Conservation (phyloP, 2,329 filamentous ascomycete species). For the Aspergillus hiratsukae region DNA sequence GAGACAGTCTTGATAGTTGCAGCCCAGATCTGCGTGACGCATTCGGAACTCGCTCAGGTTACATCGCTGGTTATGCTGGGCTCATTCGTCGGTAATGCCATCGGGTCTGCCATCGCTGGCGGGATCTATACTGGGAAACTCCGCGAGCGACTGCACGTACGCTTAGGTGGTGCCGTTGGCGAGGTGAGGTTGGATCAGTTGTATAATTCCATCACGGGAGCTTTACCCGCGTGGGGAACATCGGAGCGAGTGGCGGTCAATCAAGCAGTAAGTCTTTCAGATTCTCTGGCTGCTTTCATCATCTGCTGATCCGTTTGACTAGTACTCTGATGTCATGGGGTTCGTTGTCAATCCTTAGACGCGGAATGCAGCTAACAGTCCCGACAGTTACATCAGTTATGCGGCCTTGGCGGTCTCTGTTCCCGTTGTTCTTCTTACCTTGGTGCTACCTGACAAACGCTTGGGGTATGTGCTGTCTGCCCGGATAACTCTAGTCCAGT, state of each 20-base stretch:
- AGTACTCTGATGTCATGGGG: conserved; percentile 30
- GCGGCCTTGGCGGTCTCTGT: conserved; percentile 26
- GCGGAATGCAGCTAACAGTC: conserved; percentile 3
- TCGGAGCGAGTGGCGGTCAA: conserved; percentile 41
- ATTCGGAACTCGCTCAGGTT: conserved; percentile 45
- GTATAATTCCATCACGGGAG: conserved; percentile 45
- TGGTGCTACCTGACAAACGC: conserved; percentile 25
- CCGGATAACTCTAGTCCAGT: too few relatives aligned
- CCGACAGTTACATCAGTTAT: conserved; percentile 25
- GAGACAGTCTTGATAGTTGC: conserved; percentile 42
- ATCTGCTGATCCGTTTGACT: conserved; percentile 2
- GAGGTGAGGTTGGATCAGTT: conserved; percentile 33
- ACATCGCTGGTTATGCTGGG: conserved; percentile 45
- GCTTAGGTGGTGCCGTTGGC: conserved; percentile 32
- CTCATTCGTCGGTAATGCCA: conserved; percentile 36
- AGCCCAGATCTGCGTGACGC: conserved; percentile 44
- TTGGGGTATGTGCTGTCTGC: conserved; percentile 16
- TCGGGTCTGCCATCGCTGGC: conserved; percentile 42
- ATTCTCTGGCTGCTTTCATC: neutral
- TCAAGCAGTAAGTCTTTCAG: conserved; percentile 25
- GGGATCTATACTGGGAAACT: conserved; percentile 50
- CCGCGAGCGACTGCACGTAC: conserved; percentile 31
- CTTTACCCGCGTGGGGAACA: conserved; percentile 40
- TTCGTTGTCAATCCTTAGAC: neutral
- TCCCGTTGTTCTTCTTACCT: conserved; percentile 21